These are phyloP conservation scores for Purshia tridentata DNA, from an alignment of 306 rosid genomes.

Conservation along the genomic window DNA sequence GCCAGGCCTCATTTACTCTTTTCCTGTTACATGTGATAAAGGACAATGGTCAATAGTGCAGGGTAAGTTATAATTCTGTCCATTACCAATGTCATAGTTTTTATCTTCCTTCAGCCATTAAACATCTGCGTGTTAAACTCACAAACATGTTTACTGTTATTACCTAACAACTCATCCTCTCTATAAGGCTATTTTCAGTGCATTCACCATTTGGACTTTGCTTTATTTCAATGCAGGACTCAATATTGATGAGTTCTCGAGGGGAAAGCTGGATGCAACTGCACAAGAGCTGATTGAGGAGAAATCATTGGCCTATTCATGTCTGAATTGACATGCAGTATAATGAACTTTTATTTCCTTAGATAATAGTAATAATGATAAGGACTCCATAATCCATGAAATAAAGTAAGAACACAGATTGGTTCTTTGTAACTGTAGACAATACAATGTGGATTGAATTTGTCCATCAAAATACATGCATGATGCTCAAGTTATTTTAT, in stretches of 20 bases:
- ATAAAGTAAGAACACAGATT: neutral
- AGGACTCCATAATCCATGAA: neutral
- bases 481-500: neutral
- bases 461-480: neutral
- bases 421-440: conserved; percentile 7
- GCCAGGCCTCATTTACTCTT: conserved; percentile 76
- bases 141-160: neutral
- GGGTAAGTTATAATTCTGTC: conserved; percentile 36
- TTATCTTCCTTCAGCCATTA: neutral
- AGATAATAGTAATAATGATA: conserved; percentile 2
- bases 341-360: neutral
- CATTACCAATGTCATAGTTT: neutral
- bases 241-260: conserved; percentile 68
- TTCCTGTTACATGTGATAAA: conserved; percentile 86
- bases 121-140: neutral
- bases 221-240: conserved; percentile 50
- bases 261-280: conserved; percentile 72
- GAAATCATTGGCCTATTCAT: conserved; percentile 61
- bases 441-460: neutral
- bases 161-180: neutral
- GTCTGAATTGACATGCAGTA: conserved; percentile 42
- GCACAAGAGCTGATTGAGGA: conserved; percentile 82
- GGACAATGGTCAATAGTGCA: conserved; percentile 88
- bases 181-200: neutral
- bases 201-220: conserved; percentile 2